Conservation (phyloP, 2,329 filamentous ascomycete genomes). For the Cladosporium sp. region DNA sequence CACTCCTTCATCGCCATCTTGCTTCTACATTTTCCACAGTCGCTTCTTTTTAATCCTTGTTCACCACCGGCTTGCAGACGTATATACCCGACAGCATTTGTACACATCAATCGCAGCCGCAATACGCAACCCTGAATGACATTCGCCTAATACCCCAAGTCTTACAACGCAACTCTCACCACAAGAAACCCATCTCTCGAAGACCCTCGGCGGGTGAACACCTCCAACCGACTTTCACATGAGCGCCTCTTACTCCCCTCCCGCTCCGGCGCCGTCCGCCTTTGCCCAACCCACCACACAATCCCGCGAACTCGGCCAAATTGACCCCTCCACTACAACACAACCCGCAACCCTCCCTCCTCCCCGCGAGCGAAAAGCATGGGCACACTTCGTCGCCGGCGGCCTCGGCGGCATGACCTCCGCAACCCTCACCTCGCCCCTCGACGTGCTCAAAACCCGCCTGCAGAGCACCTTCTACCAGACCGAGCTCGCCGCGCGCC, state of each 20-base stretch:
- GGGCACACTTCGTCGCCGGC: slow-evolving; percentile 87
- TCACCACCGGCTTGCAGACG: too few relatives aligned
- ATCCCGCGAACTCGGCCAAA: slow-evolving; percentile 24
- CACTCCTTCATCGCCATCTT: background rate
- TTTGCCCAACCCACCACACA: slow-evolving; percentile 16
- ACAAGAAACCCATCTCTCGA: background rate
- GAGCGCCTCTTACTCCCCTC: background rate
- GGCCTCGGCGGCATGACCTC: slow-evolving; percentile 86
- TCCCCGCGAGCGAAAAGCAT: slow-evolving; percentile 56
- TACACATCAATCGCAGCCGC: too few relatives aligned
- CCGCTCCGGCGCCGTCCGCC: background rate
- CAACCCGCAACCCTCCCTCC: slow-evolving; percentile 17
- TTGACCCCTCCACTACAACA: slow-evolving; percentile 25
- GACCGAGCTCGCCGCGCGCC: slow-evolving; percentile 64
- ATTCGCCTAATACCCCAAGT: too few relatives aligned
- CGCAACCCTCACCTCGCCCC: slow-evolving; percentile 83
- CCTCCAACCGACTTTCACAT: background rate
- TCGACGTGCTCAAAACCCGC: slow-evolving; percentile 89
- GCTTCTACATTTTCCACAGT: background rate
- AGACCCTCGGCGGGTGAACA: background rate
- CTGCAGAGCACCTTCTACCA: slow-evolving; percentile 95
- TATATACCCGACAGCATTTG: too few relatives aligned
- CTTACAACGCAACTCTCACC: too few relatives aligned
- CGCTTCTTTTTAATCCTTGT: background rate
- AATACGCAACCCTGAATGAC: too few relatives aligned